Evolutionary conservation across 352 stramenopile species (phyloP), one percentile per base, ranked within the genome.

Genomic region (Thalassiosira mediterranea): DNA sequence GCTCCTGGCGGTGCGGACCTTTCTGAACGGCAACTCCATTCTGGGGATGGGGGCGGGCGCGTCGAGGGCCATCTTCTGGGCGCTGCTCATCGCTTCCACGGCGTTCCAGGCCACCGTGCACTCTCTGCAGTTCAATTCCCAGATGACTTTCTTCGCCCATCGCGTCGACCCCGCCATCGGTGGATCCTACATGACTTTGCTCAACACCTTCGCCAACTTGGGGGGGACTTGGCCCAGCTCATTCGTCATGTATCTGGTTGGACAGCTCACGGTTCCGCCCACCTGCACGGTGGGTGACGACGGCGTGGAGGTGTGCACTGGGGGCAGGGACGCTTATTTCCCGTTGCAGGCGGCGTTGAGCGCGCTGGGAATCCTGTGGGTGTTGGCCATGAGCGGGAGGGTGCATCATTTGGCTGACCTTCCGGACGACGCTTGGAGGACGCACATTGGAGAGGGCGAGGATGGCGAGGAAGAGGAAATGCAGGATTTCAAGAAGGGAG

Each of bases 121-220:
- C 53, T 90, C 85, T 52, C 54, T 93, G 11, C 87, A 93, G 76
- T 91, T 93, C 57, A 93, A 93, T 72, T 70, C 90, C 1, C 94
- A 98, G 90, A 99, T 99, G 97, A 96, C 95, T 3, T 99, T 99
- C 81, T 99, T 98, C 76, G 96, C 97, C 52, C 89, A 93, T 44
- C 95, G 99, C 62, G 98, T 97, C 40, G 97, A 99, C 79, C 96
- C 96, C 13, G 93, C 92, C 11, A 99, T 99, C 79, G 97, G 97
- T 51, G 97, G 97, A 54, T 98, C 94, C 17, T 99, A 99, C 90
- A 99, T 99, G 97, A 99, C 97, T 29, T 95, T 99, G 56, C 90
- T 99, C 46, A 99, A 99, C 81, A 99, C 97, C 3, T 93, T 99
- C 72, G 95, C 95, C 42, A 99, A 99, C 85, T 76, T 99, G 13